Base-by-base conservation (phyloP, 129 eudicot genomes). In the Arctium minus region DNA sequence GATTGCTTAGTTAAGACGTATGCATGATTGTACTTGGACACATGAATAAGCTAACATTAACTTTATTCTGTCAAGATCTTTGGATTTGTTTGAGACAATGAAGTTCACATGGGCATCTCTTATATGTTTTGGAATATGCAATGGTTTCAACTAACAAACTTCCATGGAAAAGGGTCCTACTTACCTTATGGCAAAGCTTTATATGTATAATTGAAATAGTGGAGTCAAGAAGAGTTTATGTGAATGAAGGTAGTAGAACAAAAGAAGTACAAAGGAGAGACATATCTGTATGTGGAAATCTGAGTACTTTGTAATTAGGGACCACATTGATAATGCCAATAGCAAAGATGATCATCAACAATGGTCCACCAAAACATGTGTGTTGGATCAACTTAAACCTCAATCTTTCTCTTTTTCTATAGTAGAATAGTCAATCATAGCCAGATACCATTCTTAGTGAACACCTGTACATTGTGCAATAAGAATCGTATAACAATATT, bases 71-170 rank as follows among this genome's bases (percentile, higher is more conserved):
- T 33, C 17, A n/a, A 73, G 48, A 71, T 83, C 78, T 71, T 70
- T 77, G 72, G 79, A 77, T 39, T 53, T 65, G 80, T 84, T 84
- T 64, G 79, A 64, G 84, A 84, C 80, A 84, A 64, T 84, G 79
- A 79, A 79, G 84, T 79, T 84, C 80, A 79, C 87, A 84, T 84
- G 87, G 82, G 87, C 72, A 84, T 84, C 79, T 78, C 80, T 73
- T 13, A 73, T 73, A 72, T 44, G 79, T 79, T 83, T 84, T 84
- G 87, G 84, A 84, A 84, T 79, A 84, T 84, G 83, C 84, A 79
- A 31, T 84, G 87, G 72, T 79, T 79, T 84, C 80, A 65, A 65
- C 71, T 46, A 84, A 79, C 84, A 84, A 84, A 72, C 84, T 79
- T 84, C 87, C 82, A 84, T 67, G 70, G 33, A 79, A 72, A 79